Evolutionary conservation across 768 basidiomycete species (phyloP).

Genomic region (Strobilomyces dryophilus): DNA sequence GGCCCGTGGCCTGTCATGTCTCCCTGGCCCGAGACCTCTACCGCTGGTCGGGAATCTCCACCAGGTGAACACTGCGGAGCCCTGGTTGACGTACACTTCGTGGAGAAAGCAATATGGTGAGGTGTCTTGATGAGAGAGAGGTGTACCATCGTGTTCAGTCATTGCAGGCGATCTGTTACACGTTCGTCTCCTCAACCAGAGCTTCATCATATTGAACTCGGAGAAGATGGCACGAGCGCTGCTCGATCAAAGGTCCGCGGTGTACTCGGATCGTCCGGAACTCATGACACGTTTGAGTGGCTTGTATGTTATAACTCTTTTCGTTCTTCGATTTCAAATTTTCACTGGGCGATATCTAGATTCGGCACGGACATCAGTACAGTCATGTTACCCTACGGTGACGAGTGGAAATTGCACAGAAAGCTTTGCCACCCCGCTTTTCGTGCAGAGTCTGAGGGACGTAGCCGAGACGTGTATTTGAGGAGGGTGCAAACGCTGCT

Average conservation of each 20-base stretch:
- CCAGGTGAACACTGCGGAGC: slow-evolving; percentile 24
- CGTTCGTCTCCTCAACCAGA: slow-evolving; percentile 21
- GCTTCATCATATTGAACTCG: slow-evolving; percentile 25
- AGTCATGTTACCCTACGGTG: slow-evolving; percentile 26
- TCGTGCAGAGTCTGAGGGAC: slow-evolving; percentile 17
- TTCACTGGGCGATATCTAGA: slow-evolving; percentile 8
- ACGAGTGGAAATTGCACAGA: slow-evolving; percentile 30
- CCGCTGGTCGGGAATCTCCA: slow-evolving; percentile 28
- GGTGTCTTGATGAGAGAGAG: background rate
- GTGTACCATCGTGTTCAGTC: background rate
- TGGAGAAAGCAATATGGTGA: slow-evolving; percentile 33
- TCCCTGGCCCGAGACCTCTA: slow-evolving; percentile 30
- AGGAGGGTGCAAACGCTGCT: slow-evolving; percentile 19
- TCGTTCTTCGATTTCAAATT: background rate
- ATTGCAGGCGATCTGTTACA: slow-evolving; percentile 19
- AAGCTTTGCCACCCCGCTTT: slow-evolving; percentile 28
- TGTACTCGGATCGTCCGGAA: slow-evolving; percentile 28
- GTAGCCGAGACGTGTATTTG: slow-evolving; percentile 19
- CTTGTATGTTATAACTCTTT: slow-evolving; percentile 6
- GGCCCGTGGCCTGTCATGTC: slow-evolving; percentile 14
- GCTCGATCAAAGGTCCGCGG: slow-evolving; percentile 24
- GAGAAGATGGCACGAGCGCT: slow-evolving; percentile 25
- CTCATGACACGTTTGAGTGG: slow-evolving; percentile 7
- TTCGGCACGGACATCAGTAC: slow-evolving; percentile 28
- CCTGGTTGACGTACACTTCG: slow-evolving; percentile 34